A percentile compares a stretch with the other conserved stretches of the same genome.
Evolutionary conservation across 108 stramenopile species (phyloP).

Genomic region (Skeletonema potamos): DNA sequence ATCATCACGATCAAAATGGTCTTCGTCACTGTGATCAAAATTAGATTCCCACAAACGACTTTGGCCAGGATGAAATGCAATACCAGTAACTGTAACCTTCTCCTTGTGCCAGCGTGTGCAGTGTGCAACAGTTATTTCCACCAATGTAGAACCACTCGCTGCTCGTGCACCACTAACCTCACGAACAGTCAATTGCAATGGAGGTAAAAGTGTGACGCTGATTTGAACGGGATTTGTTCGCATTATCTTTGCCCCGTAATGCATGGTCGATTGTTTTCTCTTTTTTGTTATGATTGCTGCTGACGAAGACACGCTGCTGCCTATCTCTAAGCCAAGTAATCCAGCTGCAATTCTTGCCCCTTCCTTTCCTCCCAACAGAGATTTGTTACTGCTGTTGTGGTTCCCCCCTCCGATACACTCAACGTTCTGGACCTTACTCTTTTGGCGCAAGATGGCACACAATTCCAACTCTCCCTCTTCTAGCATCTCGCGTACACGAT

Average conservation of each 20-base stretch:
- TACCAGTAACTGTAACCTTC: conserved; percentile 67
- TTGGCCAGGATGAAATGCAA: conserved; percentile 85
- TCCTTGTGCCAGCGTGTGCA: conserved; percentile 65
- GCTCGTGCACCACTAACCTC: conserved; percentile 48
- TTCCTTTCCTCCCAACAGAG: conserved; percentile 2
- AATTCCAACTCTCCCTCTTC: conserved; percentile 30
- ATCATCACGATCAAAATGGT: background rate
- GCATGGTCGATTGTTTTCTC: conserved; percentile 11
- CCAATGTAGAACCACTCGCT: conserved; percentile 62
- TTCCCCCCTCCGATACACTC: background rate
- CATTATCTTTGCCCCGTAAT: conserved; percentile 27
- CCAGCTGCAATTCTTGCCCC: conserved; percentile 14
- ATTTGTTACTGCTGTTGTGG: background rate
- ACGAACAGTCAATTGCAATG: conserved; percentile 28
- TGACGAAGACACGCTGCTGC: conserved; percentile 13
- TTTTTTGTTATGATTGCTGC: background rate
- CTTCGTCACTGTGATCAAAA: background rate
- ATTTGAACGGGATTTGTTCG: conserved; percentile 26
- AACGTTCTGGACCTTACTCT: conserved; percentile 6
- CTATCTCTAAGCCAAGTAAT: conserved; percentile 26
- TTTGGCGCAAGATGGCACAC: conserved; percentile 22
- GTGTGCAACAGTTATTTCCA: conserved; percentile 73
- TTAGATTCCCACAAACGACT: conserved; percentile 41
- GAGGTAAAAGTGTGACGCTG: conserved; percentile 25
- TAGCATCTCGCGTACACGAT: background rate